Base-by-base conservation (phyloP, 108 stramenopile species). In the Pseudonitzschia pungens region DNA sequence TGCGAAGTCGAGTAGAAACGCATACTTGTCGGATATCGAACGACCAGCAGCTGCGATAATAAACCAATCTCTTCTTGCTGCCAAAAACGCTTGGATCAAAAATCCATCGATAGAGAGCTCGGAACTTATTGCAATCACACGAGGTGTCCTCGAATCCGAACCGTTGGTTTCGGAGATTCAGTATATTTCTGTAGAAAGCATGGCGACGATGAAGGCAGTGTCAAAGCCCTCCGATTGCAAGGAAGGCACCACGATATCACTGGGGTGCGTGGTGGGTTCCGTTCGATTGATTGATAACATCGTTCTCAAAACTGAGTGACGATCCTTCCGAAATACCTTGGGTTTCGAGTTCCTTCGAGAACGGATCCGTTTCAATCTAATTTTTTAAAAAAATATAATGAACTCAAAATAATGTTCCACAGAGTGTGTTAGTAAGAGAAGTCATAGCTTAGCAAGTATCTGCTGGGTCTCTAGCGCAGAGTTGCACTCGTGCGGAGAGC, bases 1-100 rank as follows among this genome's bases (percentile, higher is more conserved):
- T 70, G 98, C 99, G 32, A 90, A 97, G 91, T 96, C 95, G 10
- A 93, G 92, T 71, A 84, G 99, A 24, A 99, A 99, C 82, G 97
- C 92, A 9, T 99, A 99, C 74, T 75, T 99, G 62, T 84, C 81
- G 0, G 36, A 54, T 10, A 80, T 83, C 28, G 94, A 98, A 79
- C 83, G 97, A 70, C 31, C 43, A 18, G 90, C 84, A 20, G 97
- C 98, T 29, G 85, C 92, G 1, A 68, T 95, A 21, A 64, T 99
- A 24, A 92, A 97, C 73, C 58, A 72, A 71, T 78, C 96, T 14
- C 73, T 99, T 53, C 74, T 72, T 45, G 80, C 85, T 20, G 92
- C 92, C 9, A 66, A 77, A 31, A 85, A 83, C 43, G n/a, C 83
- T 14, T 88, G 70, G 22, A 29, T 60, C 1, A n/a, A 15, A 20